Conservation (phyloP, 495 filamentous ascomycete species). For the Neurospora sp. region DNA sequence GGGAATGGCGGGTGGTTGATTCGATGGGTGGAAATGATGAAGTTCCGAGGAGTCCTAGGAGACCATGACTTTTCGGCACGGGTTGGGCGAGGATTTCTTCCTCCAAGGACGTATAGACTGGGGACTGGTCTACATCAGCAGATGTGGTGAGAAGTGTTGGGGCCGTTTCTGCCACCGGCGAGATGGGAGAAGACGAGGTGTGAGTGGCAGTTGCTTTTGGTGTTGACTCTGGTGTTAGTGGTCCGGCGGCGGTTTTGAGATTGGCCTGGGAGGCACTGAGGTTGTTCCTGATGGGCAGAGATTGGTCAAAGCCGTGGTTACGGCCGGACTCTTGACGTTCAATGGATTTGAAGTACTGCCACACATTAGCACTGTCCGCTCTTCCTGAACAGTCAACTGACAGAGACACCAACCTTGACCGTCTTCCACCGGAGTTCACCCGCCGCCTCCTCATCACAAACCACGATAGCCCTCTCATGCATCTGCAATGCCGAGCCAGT, state of each 20-base stretch:
- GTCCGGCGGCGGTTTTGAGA: not conserved
- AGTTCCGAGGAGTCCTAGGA: not conserved
- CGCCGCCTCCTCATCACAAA: constrained; percentile 79
- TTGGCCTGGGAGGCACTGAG: constrained; percentile 24
- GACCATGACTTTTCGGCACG: not conserved
- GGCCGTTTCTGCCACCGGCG: not conserved
- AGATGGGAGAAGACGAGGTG: not conserved
- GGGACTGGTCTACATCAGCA: not conserved
- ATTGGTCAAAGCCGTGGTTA: constrained; percentile 49
- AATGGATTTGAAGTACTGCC: constrained; percentile 59
- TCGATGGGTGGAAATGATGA: constrained; percentile 18
- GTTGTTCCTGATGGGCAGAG: constrained; percentile 39
- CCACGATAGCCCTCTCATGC: constrained; percentile 69
- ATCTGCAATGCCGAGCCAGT: constrained; percentile 71
- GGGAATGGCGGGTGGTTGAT: constrained; percentile 34
- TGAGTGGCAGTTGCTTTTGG: not conserved
- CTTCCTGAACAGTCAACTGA: not conserved
- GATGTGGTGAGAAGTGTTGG: not conserved
- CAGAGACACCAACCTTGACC: constrained; percentile 43
- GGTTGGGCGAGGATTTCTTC: not conserved
- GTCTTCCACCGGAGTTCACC: constrained; percentile 79
- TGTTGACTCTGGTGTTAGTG: not conserved
- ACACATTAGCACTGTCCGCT: constrained; percentile 1
- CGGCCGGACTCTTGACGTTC: constrained; percentile 41
- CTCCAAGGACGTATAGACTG: not conserved